These are phyloP conservation scores for Cryptosporidium meleagridis DNA, from an alignment of 169 alveolate species.

Conservation along the genomic window DNA sequence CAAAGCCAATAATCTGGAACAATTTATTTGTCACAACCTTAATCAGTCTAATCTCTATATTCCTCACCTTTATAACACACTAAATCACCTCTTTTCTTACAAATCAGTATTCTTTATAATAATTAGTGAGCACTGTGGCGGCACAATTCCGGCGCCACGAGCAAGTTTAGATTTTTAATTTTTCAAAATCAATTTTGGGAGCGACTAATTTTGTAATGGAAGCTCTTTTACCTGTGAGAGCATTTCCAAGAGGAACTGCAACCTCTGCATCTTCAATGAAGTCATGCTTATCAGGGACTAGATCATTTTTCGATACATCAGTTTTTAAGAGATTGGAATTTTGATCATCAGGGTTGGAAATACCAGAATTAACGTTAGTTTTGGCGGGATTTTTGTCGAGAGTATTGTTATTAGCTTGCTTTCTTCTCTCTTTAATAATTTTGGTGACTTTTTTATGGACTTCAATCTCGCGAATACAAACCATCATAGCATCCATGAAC, in stretches of 20 bases:
- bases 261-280: conserved; percentile 5
- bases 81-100: background rate
- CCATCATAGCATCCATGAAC: conserved; percentile 73
- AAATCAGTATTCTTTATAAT: background rate
- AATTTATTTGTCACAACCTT: background rate
- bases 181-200: conserved; percentile 37
- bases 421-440: conserved; percentile 29
- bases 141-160: background rate
- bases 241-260: conserved; percentile 36
- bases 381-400: background rate
- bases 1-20: background rate
- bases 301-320: background rate
- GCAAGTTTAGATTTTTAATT: background rate
- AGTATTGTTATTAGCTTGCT: background rate
- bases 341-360: background rate
- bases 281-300: background rate
- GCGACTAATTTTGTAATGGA: conserved; percentile 59
- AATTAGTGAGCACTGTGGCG: background rate
- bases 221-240: conserved; percentile 45
- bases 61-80: background rate
- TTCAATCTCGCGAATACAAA: conserved; percentile 68
- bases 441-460: conserved; percentile 55
- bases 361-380: background rate
- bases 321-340: background rate
- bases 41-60: background rate